Conservation (phyloP, 208 protist species). For the Leishmania tarentolae region DNA sequence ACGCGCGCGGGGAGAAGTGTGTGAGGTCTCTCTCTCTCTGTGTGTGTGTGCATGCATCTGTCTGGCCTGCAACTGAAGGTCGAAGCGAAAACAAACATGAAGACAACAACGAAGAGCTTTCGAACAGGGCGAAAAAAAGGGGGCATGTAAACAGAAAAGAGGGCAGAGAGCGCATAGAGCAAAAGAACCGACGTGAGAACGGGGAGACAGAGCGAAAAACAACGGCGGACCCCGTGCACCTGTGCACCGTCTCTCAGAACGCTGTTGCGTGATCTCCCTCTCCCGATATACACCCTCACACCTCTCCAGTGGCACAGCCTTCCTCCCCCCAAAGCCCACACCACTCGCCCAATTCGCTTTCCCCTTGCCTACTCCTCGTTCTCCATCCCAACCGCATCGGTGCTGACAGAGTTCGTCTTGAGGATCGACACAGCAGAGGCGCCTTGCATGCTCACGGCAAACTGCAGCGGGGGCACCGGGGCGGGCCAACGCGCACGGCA, state of each 20-base stretch:
- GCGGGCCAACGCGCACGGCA: conserved; percentile 67
- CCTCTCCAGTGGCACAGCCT: not conserved
- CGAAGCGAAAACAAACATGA: conserved; percentile 8
- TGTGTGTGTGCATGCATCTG: not conserved
- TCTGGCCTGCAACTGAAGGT: not conserved
- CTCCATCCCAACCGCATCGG: conserved; percentile 21
- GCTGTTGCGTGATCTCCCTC: not conserved
- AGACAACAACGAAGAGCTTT: not conserved
- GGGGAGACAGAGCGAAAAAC: not conserved
- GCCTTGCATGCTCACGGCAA: conserved; percentile 83
- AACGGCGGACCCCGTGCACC: not conserved
- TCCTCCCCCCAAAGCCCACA: not conserved
- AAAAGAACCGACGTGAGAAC: not conserved
- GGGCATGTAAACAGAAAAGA: conserved; percentile 3
- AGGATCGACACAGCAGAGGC: conserved; percentile 68
- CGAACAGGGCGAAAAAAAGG: not conserved
- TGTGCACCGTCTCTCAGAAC: not conserved
- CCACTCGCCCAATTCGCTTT: not conserved
- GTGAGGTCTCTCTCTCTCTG: not conserved
- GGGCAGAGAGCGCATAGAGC: not conserved
- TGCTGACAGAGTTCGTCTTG: conserved; percentile 24
- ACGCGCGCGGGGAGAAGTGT: not conserved
- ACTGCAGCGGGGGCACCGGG: conserved; percentile 75
- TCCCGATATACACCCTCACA: not conserved
- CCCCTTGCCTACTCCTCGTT: conserved; percentile 6